Base-by-base conservation (phyloP, 148 eudicot species). In the Chenopodium formosanum region DNA sequence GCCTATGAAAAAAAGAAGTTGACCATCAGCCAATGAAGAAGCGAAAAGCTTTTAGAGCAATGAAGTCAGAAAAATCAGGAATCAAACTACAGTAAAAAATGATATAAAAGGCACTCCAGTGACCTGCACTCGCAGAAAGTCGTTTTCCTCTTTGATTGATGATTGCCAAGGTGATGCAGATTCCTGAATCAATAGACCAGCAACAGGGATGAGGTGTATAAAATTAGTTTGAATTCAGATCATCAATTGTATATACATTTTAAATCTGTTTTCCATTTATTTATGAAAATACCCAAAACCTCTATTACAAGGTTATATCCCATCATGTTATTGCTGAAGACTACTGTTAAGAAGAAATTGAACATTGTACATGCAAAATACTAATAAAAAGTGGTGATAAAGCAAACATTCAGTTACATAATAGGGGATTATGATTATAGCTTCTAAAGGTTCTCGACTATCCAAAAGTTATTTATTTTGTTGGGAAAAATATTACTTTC, bases 51-150 rank as follows among this genome's bases (percentile, higher is more conserved):
- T 52, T 12, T 62, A 53, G 48, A 71, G 53, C 9, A 46, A 25
- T 47, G 37, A 44, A 47, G 9, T 68, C 20, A 64, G 31, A 29
- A 70, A 17, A 72, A 68, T 12, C 19, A 16, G 37, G 50, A 1
- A 12, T 34, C 78, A 60, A 40, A 44, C 37, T 71, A 48, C 23
- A 40, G 48, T 9, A 73, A 74, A n/a, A 20, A 75, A 31, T 64
- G 32, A 52, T 69, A 27, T 23, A 50, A 72, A 34, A 78, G 62
- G 66, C 48, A 52, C 46, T 25, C 53, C 32, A 32, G 48, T 63
- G 25, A 78, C 98, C 96, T 95, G 98, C 80, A 95, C 67, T 34
- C 91, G 93, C 70, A 95, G 89, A 84, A 95, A 95, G 81, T 95
- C 98, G 70, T 92, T 95, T 84, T 93, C 97, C 81, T 90, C 98